Percentiles rank a stretch among this genome's conserved stretches.
Evolutionary conservation across 179 eudicot species (phyloP).

Genomic region (Silene noctiflora): DNA sequence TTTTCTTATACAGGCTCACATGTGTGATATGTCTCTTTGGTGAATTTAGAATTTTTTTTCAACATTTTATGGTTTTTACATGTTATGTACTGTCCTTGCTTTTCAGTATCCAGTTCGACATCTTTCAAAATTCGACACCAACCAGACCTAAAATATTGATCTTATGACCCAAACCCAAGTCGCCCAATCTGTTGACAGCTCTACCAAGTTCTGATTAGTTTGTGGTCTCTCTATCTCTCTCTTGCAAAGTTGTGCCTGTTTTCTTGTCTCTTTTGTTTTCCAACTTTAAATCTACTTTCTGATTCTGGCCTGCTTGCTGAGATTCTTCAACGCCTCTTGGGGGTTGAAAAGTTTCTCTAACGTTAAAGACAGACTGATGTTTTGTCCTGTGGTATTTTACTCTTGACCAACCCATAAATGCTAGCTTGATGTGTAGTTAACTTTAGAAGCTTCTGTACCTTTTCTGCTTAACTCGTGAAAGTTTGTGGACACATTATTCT

Average conservation of each 20-base stretch:
- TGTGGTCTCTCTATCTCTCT: neutral
- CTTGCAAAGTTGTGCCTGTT: neutral
- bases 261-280: neutral
- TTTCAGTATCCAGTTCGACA: neutral
- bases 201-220: neutral
- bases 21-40: conserved; percentile 1
- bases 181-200: neutral
- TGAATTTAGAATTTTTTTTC: neutral
- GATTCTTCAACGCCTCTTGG: neutral
- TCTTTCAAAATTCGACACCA: neutral
- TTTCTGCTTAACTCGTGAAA: too few relatives aligned
- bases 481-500: too few relatives aligned
- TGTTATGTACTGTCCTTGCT: neutral
- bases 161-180: neutral
- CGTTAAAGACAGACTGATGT: neutral
- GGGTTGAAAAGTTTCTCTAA: neutral
- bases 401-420: too few relatives aligned
- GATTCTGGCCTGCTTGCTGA: neutral
- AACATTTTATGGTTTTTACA: neutral
- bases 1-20: neutral
- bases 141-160: neutral
- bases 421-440: too few relatives aligned
- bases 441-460: too few relatives aligned
- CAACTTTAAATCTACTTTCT: neutral
- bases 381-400: neutral